Conservation (phyloP, 1,284 basidiomycete genomes). For the Apiotrichum brassicae region DNA sequence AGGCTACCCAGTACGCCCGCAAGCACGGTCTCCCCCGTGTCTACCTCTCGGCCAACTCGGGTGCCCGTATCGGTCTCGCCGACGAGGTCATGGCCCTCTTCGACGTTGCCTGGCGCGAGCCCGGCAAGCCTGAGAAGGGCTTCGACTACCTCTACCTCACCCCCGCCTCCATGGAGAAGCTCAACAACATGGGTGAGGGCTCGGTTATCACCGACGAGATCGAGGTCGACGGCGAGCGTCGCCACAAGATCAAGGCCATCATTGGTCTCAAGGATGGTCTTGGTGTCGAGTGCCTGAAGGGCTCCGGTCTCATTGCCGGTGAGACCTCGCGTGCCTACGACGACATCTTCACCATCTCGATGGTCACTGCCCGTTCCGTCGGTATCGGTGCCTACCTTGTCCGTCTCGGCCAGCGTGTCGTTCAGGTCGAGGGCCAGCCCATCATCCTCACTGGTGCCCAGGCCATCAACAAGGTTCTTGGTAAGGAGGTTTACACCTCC, state of each 20-base stretch:
- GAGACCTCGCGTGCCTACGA: constrained; percentile 98
- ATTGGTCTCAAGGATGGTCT: constrained; percentile 94
- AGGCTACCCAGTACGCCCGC: constrained; percentile 89
- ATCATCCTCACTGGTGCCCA: constrained; percentile 97
- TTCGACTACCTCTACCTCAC: constrained; percentile 95
- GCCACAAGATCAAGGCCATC: constrained; percentile 92
- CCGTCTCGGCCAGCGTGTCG: constrained; percentile 92
- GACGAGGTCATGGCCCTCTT: constrained; percentile 88
- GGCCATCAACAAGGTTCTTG: constrained; percentile 97
- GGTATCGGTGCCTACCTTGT: constrained; percentile 99
- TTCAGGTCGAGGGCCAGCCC: constrained; percentile 98
- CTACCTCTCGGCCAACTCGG: constrained; percentile 97
- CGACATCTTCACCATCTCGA: constrained; percentile 98
- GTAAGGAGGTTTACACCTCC: constrained; percentile 97
- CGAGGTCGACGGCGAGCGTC: constrained; percentile 74
- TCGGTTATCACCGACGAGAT: constrained; percentile 78
- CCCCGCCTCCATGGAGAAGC: constrained; percentile 71
- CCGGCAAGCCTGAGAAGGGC: constrained; percentile 76
- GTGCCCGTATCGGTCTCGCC: constrained; percentile 91
- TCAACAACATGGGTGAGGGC: constrained; percentile 71
- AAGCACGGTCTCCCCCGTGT: constrained; percentile 82
- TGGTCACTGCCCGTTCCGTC: constrained; percentile 96
- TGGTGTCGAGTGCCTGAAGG: constrained; percentile 94
- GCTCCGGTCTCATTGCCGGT: constrained; percentile 96
- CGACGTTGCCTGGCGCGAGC: constrained; percentile 84